A percentile compares a stretch with the other conserved stretches of the same genome.
Conservation (phyloP, 2,329 filamentous ascomycete genomes). For the Cadophora gregata region DNA sequence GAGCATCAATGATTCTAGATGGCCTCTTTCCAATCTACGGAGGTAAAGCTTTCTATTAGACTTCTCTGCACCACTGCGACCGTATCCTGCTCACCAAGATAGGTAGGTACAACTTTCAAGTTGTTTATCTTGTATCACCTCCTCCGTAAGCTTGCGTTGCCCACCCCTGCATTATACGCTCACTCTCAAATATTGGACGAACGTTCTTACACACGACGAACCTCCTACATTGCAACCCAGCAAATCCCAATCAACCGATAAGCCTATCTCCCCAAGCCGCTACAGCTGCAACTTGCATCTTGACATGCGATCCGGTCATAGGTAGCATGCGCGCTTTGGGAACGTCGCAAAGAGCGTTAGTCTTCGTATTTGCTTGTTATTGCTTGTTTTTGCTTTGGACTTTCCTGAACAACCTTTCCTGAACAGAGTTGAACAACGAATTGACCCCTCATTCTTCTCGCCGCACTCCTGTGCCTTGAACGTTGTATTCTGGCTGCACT, state of each 20-base stretch:
- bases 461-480: conserved; percentile 6
- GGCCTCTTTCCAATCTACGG: neutral
- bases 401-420: conserved; percentile 13
- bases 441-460: neutral
- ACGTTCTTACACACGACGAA: neutral
- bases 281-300: neutral
- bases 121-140: neutral
- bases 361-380: neutral
- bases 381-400: conserved; percentile 15
- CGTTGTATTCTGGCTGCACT: neutral
- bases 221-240: neutral
- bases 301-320: neutral
- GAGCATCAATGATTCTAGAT: neutral
- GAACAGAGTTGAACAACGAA: neutral
- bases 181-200: neutral
- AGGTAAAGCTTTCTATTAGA: neutral
- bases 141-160: neutral
- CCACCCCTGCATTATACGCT: neutral
- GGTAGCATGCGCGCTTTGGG: neutral
- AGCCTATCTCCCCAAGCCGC: neutral
- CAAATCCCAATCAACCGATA: neutral
- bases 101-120: neutral
- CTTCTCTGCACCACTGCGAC: neutral
- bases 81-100: neutral
- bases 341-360: neutral